Conservation (phyloP, 1,284 basidiomycete species). For the Sporisorium exsertum region DNA sequence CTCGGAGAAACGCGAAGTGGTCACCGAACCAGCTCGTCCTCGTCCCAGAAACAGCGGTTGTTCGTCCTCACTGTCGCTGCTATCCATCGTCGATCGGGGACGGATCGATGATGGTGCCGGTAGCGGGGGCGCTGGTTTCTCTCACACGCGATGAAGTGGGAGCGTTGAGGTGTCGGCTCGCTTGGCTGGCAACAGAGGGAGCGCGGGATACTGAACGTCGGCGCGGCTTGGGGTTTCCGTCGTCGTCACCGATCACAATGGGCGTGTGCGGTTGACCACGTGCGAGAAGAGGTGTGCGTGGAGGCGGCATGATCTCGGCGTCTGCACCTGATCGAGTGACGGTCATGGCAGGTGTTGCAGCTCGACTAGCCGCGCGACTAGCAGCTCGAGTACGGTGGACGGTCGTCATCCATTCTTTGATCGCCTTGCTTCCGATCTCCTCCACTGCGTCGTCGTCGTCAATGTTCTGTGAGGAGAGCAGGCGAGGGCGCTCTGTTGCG, state of each 20-base stretch:
- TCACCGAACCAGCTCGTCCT: not conserved
- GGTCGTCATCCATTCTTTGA: not conserved
- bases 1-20: constrained; percentile 9
- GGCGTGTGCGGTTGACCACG: not conserved
- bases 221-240: not conserved
- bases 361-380: constrained; percentile 7
- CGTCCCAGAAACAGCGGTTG: not conserved
- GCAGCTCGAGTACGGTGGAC: not conserved
- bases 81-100: not conserved
- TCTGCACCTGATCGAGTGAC: not conserved
- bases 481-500: not conserved
- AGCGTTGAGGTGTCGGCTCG: not conserved
- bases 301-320: constrained; percentile 2
- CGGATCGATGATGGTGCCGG: not conserved
- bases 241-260: constrained; percentile 12
- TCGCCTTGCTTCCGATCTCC: not conserved
- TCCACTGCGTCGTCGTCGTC: not conserved
- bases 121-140: constrained; percentile 1
- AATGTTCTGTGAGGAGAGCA: not conserved
- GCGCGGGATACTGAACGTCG: constrained; percentile 3
- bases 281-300: not conserved
- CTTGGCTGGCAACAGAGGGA: not conserved
- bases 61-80: not conserved
- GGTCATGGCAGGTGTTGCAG: not conserved
- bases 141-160: too few species aligned